A percentile compares a stretch with the other conserved stretches of the same genome.
These are phyloP conservation scores for Daldinia sp. DNA, from an alignment of 2,329 filamentous ascomycete species.

Conservation along the genomic window DNA sequence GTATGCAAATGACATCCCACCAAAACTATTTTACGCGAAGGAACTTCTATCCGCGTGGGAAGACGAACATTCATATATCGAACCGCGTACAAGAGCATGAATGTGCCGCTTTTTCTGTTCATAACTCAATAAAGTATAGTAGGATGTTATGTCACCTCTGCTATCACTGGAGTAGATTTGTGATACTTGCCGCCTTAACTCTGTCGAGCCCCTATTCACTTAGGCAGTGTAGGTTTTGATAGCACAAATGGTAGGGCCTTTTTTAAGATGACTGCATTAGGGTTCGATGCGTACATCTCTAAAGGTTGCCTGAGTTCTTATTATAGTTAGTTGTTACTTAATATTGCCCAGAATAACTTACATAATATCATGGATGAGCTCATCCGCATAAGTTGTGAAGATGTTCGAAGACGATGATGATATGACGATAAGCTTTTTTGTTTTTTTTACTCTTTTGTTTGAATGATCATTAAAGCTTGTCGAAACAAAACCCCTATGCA, in stretches of 20 bases:
- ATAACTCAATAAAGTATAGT: slow-evolving; percentile 23
- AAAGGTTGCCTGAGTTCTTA: not conserved
- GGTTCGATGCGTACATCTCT: not conserved
- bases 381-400: not conserved
- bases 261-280: not conserved
- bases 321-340: not conserved
- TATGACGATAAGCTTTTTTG: not conserved
- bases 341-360: not conserved
- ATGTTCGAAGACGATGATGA: slow-evolving; percentile 8
- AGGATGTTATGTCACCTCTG: slow-evolving; percentile 41
- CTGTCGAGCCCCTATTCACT: slow-evolving; percentile 35
- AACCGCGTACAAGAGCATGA: slow-evolving; percentile 21
- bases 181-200: slow-evolving; percentile 41
- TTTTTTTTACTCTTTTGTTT: not conserved
- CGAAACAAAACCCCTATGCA: slow-evolving; percentile 7
- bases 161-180: slow-evolving; percentile 30
- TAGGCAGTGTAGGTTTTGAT: slow-evolving; percentile 22
- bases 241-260: not conserved
- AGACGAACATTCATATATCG: slow-evolving; percentile 21
- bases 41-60: slow-evolving; percentile 3
- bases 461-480: not conserved
- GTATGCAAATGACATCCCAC: slow-evolving; percentile 28
- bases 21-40: slow-evolving; percentile 9
- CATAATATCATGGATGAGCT: slow-evolving; percentile 2
- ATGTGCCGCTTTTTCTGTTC: slow-evolving; percentile 28